Conservation (phyloP, 2,329 filamentous ascomycete species). For the Didymella segeticola region DNA sequence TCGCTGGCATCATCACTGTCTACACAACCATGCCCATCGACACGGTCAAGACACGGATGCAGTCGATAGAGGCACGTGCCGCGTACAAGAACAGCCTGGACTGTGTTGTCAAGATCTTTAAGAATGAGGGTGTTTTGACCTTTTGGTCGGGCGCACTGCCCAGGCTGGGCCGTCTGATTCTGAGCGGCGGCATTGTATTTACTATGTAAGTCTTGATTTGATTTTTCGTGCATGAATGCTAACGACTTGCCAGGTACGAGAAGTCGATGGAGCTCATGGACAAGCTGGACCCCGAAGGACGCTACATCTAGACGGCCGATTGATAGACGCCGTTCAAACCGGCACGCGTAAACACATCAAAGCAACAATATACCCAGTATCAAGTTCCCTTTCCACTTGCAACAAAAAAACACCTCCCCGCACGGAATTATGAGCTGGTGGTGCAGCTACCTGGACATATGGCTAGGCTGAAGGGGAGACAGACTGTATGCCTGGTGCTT, state of each 20-base stretch:
- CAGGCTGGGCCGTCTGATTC: slow-evolving; percentile 78
- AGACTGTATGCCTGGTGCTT: not conserved
- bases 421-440: not conserved
- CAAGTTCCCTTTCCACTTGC: not conserved
- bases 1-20: slow-evolving; percentile 91
- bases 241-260: slow-evolving; percentile 68
- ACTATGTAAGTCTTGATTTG: slow-evolving; percentile 70
- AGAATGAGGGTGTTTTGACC: slow-evolving; percentile 85
- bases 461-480: not conserved
- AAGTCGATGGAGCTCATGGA: slow-evolving; percentile 92
- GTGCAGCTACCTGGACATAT: not conserved
- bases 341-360: not conserved
- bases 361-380: slow-evolving; percentile 1
- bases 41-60: slow-evolving; percentile 96
- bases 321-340: not conserved
- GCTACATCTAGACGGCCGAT: slow-evolving; percentile 67
- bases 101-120: slow-evolving; percentile 83
- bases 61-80: slow-evolving; percentile 83
- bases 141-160: slow-evolving; percentile 96
- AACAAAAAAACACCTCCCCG: too few relatives aligned
- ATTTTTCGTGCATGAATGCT: slow-evolving; percentile 18
- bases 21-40: slow-evolving; percentile 76
- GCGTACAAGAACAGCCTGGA: slow-evolving; percentile 87
- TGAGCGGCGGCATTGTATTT: slow-evolving; percentile 97
- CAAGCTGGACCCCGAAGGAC: slow-evolving; percentile 78